Evolutionary conservation across 2,329 filamentous ascomycete species (phyloP), one percentile per base, ranked within the genome.

Genomic region (Stagonosporopsis vannaccii): DNA sequence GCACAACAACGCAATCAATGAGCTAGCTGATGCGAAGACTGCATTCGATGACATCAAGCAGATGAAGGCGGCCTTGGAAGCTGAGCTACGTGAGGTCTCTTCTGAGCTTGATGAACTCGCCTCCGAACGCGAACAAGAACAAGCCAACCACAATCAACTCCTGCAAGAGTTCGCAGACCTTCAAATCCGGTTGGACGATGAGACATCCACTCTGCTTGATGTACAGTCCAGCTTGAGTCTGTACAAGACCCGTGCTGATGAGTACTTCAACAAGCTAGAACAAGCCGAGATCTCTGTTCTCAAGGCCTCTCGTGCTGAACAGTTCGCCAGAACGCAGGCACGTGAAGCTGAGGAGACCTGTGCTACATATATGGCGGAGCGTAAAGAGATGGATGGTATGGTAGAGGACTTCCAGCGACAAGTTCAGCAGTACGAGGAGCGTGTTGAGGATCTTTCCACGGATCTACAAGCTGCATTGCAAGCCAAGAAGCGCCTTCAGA

Each of bases 261-360:
- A 98, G 73, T 98, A 99, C 77, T 99, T 97, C 78, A 90, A 87
- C 80, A 97, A 97, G 78, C 86, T 99, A 19, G 94, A 99, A 76
- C 94, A 98, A 73, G 95, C 95, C 15, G 94, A 99, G 75, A 96
- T 98, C 63, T 88, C 93, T 0, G 93, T 98, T 17, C 85, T 99
- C 61, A 97, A 97, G 75, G 94, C 94, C 15, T 89, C 85, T 58
- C 87, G 94, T 22, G 94, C 95, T 0, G 94, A 98, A 77, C 92
- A 97, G 67, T 97, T 98, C 74, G 94, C 94, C 53, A 96, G 91
- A 76, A 84, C 90, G 0, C 94, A 97, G 73, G 90, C 91, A 9
- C 89, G 87, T 69, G 94, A 99, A 77, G 90, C 92, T 0, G 95
- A 98, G 71, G 93, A 98, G 56, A 92, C 88, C 6, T 97, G 90